Base-by-base conservation (phyloP, 495 filamentous ascomycete species). In the Penicillium cataractarum region DNA sequence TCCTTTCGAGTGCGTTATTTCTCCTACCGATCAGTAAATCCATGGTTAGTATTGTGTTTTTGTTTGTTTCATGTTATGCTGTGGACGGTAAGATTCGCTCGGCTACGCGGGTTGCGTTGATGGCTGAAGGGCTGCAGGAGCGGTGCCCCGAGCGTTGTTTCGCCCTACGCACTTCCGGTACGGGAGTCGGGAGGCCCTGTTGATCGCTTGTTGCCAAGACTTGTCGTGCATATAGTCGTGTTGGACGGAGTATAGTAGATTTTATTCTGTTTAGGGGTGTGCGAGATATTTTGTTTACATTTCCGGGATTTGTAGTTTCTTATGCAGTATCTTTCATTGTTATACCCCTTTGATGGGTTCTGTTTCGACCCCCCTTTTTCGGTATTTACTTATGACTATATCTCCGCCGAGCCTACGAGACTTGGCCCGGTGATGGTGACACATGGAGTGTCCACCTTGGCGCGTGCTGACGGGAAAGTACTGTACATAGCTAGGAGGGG, bases 401-500 rank as follows among this genome's bases (percentile, higher is more conserved):
- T 53, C 2, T 6, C 50, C 27, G 50, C 29, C n/a, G 50, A 29
- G 26, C 50, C n/a, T 49, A 5, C 3, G 21, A 10, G 54, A 31
- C 54, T 40, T 56, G 39, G 39, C 55, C n/a, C 10, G 26, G 7
- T 46, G 26, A 57, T 39, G 39, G 26, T 35, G 37, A 32, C 55
- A 22, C 29, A 21, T 12, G 17, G 27, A 44, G 40, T 22, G 40
- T 22, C 50, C 27, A 19, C 27, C 37, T 48, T 48, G 40, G 55
- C 55, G 55, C 17, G 27, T 57, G 55, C 55, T 48, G 26, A 32
- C 58, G 58, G 40, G 32, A 42, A 52, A 31, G 55, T 35, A 32
- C n/a, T n/a, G 60, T 56, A 26, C 13, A 32, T 56, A 22, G 13
- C 3, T 35, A 35, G 33, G 9, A 35, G 33, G 33, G 33, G 33